Percentiles rank a stretch among this genome's conserved stretches.
phyloP scores from a whole-genome alignment of 495 filamentous ascomycete species.

The Annulohypoxylon maeteangense region DNA sequence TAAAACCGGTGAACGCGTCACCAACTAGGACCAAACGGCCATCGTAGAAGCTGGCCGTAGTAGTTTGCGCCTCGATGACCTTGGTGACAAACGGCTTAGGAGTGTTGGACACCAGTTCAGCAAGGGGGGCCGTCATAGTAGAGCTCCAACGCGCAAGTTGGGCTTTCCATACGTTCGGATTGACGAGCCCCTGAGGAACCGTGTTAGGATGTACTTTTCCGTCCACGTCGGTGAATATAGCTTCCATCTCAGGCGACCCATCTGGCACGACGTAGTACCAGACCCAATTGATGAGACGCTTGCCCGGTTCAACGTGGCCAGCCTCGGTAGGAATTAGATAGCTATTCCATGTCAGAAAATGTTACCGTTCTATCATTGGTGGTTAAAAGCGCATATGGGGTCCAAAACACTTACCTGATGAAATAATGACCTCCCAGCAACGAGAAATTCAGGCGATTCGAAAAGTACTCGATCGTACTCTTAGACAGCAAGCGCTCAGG shows the following conservation, averaged over 20 bases:
- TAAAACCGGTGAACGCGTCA: not conserved
- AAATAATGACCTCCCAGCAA: not conserved
- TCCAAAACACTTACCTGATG: not conserved
- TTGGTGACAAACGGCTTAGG: not conserved
- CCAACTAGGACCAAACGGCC: not conserved
- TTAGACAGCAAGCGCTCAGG: constrained; percentile 48
- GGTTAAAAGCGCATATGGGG: not conserved
- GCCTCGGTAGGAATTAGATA: not conserved
- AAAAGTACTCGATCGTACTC: constrained; percentile 47
- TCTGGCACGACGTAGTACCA: constrained; percentile 1
- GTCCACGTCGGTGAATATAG: constrained; percentile 1
- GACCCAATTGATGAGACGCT: constrained; percentile 6
- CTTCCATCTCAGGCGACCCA: not conserved
- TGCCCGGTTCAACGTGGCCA: not conserved
- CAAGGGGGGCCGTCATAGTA: not conserved
- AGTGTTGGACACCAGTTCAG: not conserved
- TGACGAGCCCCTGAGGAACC: not conserved
- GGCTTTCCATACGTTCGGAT: not conserved
- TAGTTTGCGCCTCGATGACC: constrained; percentile 2
- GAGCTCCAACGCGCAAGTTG: not conserved
- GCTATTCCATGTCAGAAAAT: not conserved
- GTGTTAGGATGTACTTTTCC: not conserved
- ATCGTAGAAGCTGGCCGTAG: not conserved
- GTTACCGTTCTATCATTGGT: not conserved
- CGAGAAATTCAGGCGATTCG: constrained; percentile 20